phyloP scores from a whole-genome alignment of 1,139 yeast genomes.

The Debaryomyces coudertii region DNA sequence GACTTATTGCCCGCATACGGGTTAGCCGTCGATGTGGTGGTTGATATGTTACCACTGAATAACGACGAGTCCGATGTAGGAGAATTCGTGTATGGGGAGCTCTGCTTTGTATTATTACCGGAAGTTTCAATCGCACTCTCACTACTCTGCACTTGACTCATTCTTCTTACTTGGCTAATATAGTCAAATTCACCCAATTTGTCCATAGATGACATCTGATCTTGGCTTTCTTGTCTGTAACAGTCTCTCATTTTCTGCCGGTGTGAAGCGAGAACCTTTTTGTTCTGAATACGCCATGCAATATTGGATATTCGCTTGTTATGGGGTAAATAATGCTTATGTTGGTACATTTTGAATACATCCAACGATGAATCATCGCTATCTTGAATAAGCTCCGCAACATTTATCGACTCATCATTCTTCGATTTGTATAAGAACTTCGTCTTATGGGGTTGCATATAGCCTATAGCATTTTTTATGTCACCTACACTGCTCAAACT shows the following conservation, averaged over 20 bases:
- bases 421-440: background rate
- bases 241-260: slow-evolving; percentile 9
- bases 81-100: slow-evolving; percentile 13
- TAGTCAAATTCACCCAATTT: slow-evolving; percentile 49
- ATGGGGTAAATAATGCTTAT: slow-evolving; percentile 47
- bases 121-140: slow-evolving; percentile 15
- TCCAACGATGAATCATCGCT: slow-evolving; percentile 38
- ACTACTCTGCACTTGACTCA: slow-evolving; percentile 43
- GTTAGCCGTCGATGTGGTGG: slow-evolving; percentile 1
- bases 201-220: slow-evolving; percentile 24
- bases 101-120: slow-evolving; percentile 8
- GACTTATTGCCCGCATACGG: slow-evolving; percentile 8
- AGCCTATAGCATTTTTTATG: background rate
- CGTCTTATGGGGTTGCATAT: background rate
- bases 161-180: slow-evolving; percentile 49
- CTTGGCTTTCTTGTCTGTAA: background rate
- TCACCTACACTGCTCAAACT: background rate
- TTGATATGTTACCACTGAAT: slow-evolving; percentile 12
- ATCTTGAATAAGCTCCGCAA: slow-evolving; percentile 25
- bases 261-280: slow-evolving; percentile 25
- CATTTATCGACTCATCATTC: slow-evolving; percentile 6
- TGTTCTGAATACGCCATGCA: slow-evolving; percentile 52
- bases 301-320: slow-evolving; percentile 47
- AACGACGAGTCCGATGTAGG: slow-evolving; percentile 18
- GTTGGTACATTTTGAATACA: slow-evolving; percentile 47